Percentiles rank a stretch among this genome's conserved stretches.
These are phyloP conservation scores for Gossypium arboreum DNA, from an alignment of 345 rosid species.

Conservation along the genomic window DNA sequence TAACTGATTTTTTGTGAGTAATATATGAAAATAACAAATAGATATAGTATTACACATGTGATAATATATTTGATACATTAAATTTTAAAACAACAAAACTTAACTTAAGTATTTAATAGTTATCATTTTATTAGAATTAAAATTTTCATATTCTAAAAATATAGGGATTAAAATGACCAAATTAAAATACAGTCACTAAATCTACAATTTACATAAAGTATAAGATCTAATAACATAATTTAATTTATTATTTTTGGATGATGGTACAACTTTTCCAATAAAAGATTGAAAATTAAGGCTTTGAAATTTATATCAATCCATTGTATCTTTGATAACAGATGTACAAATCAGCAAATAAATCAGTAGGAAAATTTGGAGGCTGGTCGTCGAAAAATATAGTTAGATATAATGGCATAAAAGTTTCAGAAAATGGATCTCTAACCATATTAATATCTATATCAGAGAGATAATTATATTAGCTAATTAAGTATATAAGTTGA, in stretches of 20 bases:
- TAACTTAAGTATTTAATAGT: too few species aligned
- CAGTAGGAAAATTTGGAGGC: neutral
- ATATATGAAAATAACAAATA: too few species aligned
- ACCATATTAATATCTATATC: neutral
- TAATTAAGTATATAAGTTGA: neutral
- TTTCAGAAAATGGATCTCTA: neutral
- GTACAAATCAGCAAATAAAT: neutral
- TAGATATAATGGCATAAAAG: neutral
- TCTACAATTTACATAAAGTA: accelerated
- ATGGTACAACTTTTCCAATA: neutral
- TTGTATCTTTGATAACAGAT: conserved; percentile 15
- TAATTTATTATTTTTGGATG: neutral
- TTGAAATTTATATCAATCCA: conserved; percentile 15
- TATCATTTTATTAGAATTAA: too few species aligned
- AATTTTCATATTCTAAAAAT: too few species aligned
- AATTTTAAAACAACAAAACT: too few species aligned
- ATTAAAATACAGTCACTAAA: too few species aligned
- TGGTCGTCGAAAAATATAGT: neutral
- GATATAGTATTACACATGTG: too few species aligned
- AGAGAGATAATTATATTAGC: neutral
- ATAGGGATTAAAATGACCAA: too few species aligned
- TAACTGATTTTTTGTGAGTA: too few species aligned
- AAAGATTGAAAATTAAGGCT: neutral
- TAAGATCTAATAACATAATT: too few species aligned
- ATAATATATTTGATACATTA: too few species aligned